Conservation (phyloP, 2,329 filamentous ascomycete species). For the Fonsecaea erecta region DNA sequence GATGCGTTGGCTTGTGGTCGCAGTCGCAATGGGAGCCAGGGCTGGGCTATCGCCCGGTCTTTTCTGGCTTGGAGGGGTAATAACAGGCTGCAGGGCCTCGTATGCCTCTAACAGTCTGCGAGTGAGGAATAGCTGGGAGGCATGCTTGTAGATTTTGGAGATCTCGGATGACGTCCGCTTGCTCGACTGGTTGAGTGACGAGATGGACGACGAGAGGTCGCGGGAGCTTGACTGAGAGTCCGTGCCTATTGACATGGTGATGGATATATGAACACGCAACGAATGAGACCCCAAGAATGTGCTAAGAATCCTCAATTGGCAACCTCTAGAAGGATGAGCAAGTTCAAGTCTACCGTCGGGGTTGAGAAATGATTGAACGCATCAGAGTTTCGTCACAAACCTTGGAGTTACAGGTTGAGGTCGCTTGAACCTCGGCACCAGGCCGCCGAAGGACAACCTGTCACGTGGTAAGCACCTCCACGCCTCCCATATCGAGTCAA, state of each 20-base stretch:
- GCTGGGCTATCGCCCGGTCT: constrained; percentile 49
- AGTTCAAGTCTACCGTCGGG: neutral
- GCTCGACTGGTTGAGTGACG: constrained; percentile 66
- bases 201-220: constrained; percentile 69
- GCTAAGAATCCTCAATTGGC: neutral
- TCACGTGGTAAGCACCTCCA: no score
- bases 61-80: constrained; percentile 60
- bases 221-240: constrained; percentile 54
- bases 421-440: constrained; percentile 27
- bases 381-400: constrained; percentile 14
- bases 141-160: constrained; percentile 91
- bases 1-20: constrained; percentile 80
- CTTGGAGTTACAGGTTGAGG: neutral
- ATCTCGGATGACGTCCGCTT: constrained; percentile 63
- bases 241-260: constrained; percentile 38
- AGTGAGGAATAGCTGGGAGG: constrained; percentile 91
- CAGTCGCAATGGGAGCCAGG: constrained; percentile 75
- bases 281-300: neutral
- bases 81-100: constrained; percentile 80
- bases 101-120: constrained; percentile 89
- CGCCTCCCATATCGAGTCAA: no score
- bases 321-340: neutral
- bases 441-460: no score
- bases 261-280: neutral
- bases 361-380: neutral